Conservation (phyloP, 306 rosid species). For the Cicer bijugum region DNA sequence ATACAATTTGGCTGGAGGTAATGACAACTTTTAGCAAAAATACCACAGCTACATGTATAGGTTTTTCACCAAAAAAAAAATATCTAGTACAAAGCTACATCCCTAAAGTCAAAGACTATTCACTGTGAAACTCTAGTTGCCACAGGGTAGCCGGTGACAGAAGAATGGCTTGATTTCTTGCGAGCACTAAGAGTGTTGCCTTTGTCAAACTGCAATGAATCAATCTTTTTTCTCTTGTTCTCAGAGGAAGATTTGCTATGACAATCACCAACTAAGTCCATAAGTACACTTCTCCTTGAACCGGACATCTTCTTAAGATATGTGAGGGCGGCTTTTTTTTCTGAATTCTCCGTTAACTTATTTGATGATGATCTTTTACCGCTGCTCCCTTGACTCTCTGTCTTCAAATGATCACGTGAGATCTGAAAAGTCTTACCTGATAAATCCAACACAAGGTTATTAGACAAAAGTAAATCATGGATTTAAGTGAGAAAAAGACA, state of each 20-base stretch:
- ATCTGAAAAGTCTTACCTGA: slow-evolving; percentile 50
- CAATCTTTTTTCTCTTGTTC: slow-evolving; percentile 64
- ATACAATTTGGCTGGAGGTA: slow-evolving; percentile 45
- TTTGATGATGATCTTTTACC: slow-evolving; percentile 44
- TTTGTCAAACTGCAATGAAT: slow-evolving; percentile 53
- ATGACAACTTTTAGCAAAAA: slow-evolving; percentile 32
- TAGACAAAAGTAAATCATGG: slow-evolving; percentile 29
- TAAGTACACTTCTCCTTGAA: slow-evolving; percentile 50
- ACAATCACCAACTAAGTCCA: slow-evolving; percentile 34
- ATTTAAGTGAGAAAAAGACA: neutral
- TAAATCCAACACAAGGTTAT: slow-evolving; percentile 39
- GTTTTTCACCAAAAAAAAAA: slow-evolving; percentile 18
- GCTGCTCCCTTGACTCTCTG: slow-evolving; percentile 40
- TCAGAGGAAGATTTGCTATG: slow-evolving; percentile 44
- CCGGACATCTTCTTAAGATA: slow-evolving; percentile 55
- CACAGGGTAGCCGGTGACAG: slow-evolving; percentile 49
- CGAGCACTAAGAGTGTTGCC: slow-evolving; percentile 41
- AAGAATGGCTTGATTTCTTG: slow-evolving; percentile 55
- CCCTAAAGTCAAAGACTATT: slow-evolving; percentile 23
- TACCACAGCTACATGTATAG: neutral
- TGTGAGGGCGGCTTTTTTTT: slow-evolving; percentile 57
- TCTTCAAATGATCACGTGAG: slow-evolving; percentile 54
- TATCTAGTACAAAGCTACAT: slow-evolving; percentile 31
- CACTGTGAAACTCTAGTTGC: slow-evolving; percentile 51
- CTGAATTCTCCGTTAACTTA: slow-evolving; percentile 43